A percentile compares a stretch with the other conserved stretches of the same genome.
These are phyloP conservation scores for Candida taoyuanica DNA, from an alignment of 805 yeast genomes.

Conservation along the genomic window DNA sequence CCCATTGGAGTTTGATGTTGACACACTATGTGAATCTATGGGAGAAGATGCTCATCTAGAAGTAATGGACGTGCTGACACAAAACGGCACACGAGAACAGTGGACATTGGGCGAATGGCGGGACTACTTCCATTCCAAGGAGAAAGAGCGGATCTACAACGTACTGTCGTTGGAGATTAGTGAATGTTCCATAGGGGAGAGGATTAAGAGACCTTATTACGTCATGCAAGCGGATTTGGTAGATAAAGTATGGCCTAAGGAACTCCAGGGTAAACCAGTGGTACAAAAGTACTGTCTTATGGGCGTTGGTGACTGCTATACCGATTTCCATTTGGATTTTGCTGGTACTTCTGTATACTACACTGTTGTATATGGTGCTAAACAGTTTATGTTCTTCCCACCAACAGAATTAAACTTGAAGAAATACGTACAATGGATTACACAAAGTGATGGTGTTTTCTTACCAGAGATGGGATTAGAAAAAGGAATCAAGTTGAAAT, in stretches of 20 bases:
- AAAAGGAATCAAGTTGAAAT: conserved; percentile 49
- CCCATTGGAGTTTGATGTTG: conserved; percentile 55
- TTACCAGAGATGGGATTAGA: conserved; percentile 37
- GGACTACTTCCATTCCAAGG: conserved; percentile 52
- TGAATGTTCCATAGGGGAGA: conserved; percentile 40
- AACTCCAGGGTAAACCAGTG: conserved; percentile 39
- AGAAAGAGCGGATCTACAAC: conserved; percentile 64
- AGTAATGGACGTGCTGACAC: conserved; percentile 88
- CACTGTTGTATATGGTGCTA: conserved; percentile 70
- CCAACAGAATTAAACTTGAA: conserved; percentile 62
- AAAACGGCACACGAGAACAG: conserved; percentile 45
- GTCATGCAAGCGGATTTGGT: conserved; percentile 69
- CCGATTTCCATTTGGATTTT: conserved; percentile 90
- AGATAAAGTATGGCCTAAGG: conserved; percentile 54
- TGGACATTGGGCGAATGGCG: conserved; percentile 77
- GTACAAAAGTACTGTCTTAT: conserved; percentile 77
- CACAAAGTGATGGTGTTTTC: too few species aligned
- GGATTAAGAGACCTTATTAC: conserved; percentile 57
- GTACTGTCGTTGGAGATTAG: conserved; percentile 82
- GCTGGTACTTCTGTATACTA: conserved; percentile 92
- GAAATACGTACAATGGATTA: conserved; percentile 70
- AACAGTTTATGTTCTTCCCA: conserved; percentile 73
- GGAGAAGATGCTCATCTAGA: conserved; percentile 66
- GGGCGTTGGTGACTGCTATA: conserved; percentile 76
- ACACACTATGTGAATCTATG: conserved; percentile 49